Evolutionary conservation across 345 rosid genomes (phyloP).

Genomic region (Pseudoturritis turrita): DNA sequence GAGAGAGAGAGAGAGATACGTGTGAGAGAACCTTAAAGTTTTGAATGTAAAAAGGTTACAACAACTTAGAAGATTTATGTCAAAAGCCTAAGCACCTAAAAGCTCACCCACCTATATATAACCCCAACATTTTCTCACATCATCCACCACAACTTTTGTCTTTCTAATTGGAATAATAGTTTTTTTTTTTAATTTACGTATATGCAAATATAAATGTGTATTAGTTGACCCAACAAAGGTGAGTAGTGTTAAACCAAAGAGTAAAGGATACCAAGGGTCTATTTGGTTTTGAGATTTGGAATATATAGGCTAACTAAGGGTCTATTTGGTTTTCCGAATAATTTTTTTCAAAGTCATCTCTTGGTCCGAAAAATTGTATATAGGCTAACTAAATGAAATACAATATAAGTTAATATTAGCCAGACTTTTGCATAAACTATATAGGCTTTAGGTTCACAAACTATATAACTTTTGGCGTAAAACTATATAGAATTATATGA

Average conservation of each 20-base stretch:
- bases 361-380: neutral
- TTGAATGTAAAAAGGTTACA: neutral
- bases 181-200: neutral
- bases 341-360: neutral
- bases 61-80: neutral
- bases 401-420: neutral
- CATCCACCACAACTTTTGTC: neutral
- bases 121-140: neutral
- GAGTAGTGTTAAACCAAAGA: neutral
- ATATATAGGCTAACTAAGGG: neutral
- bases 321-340: neutral
- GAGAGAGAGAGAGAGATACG: neutral
- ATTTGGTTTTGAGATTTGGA: neutral
- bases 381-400: neutral
- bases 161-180: neutral
- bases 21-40: neutral
- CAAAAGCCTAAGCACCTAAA: constrained; percentile 1
- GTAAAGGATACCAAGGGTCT: neutral
- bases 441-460: neutral
- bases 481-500: neutral
- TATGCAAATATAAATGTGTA: neutral
- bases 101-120: constrained; percentile 19
- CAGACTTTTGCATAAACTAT: neutral
- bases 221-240: neutral
- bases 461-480: too few relatives aligned